Base-by-base conservation (phyloP, 1,284 basidiomycete species). In the Ceratobasidium sp. region DNA sequence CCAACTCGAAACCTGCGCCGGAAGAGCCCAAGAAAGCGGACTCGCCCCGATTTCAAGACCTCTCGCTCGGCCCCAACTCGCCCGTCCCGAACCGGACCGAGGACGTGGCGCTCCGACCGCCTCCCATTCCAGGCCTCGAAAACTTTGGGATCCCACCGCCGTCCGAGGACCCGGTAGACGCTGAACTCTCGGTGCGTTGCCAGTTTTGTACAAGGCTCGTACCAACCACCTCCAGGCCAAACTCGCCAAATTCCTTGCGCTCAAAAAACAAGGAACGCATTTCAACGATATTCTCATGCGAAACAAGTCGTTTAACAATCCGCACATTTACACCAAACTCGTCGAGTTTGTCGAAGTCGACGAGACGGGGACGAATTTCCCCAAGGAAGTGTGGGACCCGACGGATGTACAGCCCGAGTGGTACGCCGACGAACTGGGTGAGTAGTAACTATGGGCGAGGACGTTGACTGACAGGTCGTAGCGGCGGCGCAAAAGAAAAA, bases 241-340 rank as follows among this genome's bases (percentile, higher is more conserved):
- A 78, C 84, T 95, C 17, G 79, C 85, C 0, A 88, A 90, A 70
- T 98, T 91, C 75, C 85, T 87, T 70, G 77, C 80, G 4, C 85
- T 94, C 69, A 96, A 94, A 77, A 83, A 86, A 68, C 86, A 90
- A n/a, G 81, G 80, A 0, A 89, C 89, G 72, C 95, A 97, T 77
- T 98, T 97, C 81, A 98, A 98, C 77, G 92, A 94, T 77, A 92
- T 92, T 0, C 85, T 99, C 38, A 91, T 96, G 86, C 85, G 87
- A 7, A 94, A 91, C 73, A 89, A 93, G 29, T 87, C 93, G 0
- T 98, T 98, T 79, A 89, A 93, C 31, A 98, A 99, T 75, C 96
- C 96, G 0, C 92, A 97, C 77, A 86, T 98, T 12, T 96, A 96
- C 77, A 83, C 91, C 2, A 93, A 95, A 74, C 86, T 99, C 1